Conservation (phyloP, 2,329 filamentous ascomycete species). For the Pestalotiopsis sp. region DNA sequence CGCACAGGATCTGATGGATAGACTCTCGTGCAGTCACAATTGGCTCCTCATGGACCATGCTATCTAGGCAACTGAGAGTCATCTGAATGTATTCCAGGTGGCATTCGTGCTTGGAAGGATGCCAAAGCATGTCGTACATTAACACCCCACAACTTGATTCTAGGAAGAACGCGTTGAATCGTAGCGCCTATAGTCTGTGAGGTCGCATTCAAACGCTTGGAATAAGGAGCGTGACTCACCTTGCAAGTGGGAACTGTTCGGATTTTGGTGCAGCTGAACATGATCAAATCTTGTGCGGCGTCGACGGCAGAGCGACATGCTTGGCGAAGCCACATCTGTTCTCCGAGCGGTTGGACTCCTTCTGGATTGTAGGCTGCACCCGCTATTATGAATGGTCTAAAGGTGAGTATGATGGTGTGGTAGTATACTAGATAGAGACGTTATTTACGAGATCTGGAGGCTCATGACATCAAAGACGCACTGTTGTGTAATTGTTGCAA, state of each 20-base stretch:
- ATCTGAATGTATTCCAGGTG: constrained; percentile 31
- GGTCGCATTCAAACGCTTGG: too few relatives aligned
- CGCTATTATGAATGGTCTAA: constrained; percentile 28
- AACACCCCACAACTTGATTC: constrained; percentile 31
- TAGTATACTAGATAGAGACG: constrained; percentile 19
- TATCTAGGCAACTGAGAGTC: constrained; percentile 25
- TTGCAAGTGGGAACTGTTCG: constrained; percentile 16
- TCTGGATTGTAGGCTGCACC: constrained; percentile 19
- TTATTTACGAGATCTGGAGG: background rate
- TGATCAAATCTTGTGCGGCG: constrained; percentile 31
- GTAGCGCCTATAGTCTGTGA: background rate
- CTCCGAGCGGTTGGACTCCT: constrained; percentile 9
- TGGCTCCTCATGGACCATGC: constrained; percentile 25
- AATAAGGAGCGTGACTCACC: background rate
- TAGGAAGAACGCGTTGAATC: constrained; percentile 32
- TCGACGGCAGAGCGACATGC: constrained; percentile 31
- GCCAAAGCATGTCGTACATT: constrained; percentile 30
- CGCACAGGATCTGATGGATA: constrained; percentile 21
- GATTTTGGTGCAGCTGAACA: constrained; percentile 21
- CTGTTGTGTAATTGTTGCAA: constrained; percentile 21
- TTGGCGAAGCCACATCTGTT: constrained; percentile 31
- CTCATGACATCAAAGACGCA: background rate
- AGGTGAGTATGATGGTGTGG: constrained; percentile 25
- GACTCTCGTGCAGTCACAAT: constrained; percentile 21
- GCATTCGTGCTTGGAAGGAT: constrained; percentile 30